A percentile compares a stretch with the other conserved stretches of the same genome.
Conservation (phyloP, 192 early-diverging fungal genomes). For the Glomus cerebriforme region DNA sequence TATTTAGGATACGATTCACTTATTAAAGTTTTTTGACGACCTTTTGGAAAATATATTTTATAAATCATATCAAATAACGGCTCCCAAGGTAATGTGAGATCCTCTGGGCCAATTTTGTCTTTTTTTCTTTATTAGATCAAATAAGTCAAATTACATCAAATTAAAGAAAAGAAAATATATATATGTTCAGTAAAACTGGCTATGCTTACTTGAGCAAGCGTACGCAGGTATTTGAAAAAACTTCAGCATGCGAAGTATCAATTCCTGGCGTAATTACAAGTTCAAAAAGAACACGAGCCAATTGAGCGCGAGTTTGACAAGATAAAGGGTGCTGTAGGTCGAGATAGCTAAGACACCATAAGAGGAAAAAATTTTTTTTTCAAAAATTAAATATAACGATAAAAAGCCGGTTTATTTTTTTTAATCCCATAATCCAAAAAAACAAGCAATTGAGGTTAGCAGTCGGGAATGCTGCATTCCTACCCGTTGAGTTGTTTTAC, state of each 20-base stretch:
- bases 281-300: constrained; percentile 67
- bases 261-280: constrained; percentile 65
- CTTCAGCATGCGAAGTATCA: constrained; percentile 64
- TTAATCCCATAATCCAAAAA: too few relatives aligned
- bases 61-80: constrained; percentile 69
- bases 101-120: constrained; percentile 60
- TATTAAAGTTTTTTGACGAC: constrained; percentile 63
- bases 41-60: constrained; percentile 62
- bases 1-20: constrained; percentile 51
- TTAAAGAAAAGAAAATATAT: neutral
- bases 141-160: neutral
- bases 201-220: constrained; percentile 68
- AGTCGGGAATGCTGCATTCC: neutral
- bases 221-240: constrained; percentile 59
- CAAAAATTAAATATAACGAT: too few relatives aligned
- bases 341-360: constrained; percentile 52
- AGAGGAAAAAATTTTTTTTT: neutral
- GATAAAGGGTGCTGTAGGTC: constrained; percentile 66
- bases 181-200: neutral
- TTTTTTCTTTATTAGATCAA: constrained; percentile 54
- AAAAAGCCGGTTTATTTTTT: too few relatives aligned
- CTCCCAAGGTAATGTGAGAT: constrained; percentile 74
- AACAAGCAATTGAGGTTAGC: too few relatives aligned
- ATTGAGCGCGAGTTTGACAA: constrained; percentile 51
- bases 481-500: constrained; percentile 60